Conservation (phyloP, 2,329 filamentous ascomycete species). For the Penicillium rolfsii region DNA sequence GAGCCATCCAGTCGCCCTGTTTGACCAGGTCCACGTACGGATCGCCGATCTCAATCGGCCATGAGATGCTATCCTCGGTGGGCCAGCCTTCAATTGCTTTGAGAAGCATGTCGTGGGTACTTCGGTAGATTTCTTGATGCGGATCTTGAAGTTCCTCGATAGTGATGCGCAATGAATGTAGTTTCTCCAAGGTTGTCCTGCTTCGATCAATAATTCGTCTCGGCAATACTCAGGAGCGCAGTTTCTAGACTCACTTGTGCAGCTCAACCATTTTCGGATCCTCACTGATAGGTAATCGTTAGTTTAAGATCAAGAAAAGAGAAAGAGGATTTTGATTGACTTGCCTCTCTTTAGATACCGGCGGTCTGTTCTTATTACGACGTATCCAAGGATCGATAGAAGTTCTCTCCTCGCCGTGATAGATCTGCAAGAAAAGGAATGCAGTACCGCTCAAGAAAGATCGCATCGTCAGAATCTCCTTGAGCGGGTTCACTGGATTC, state of each 20-base stretch:
- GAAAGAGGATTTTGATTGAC: neutral
- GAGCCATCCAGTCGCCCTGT: slow-evolving; percentile 16
- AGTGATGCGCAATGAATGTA: slow-evolving; percentile 5
- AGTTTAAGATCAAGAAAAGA: neutral
- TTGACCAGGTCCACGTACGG: slow-evolving; percentile 10
- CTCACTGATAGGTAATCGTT: slow-evolving; percentile 2
- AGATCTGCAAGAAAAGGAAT: slow-evolving; percentile 16
- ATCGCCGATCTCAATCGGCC: slow-evolving; percentile 15
- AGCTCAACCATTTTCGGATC: slow-evolving; percentile 14
- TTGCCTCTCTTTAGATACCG: neutral
- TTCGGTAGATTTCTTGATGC: slow-evolving; percentile 10
- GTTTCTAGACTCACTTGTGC: neutral
- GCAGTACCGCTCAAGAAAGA: slow-evolving; percentile 16
- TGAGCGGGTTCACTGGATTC: slow-evolving; percentile 11
- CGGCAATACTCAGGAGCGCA: neutral
- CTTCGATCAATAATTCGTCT: neutral
- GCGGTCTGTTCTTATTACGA: neutral
- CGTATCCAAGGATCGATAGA: slow-evolving; percentile 14
- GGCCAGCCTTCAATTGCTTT: slow-evolving; percentile 16
- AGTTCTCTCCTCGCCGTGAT: slow-evolving; percentile 8
- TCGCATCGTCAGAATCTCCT: slow-evolving; percentile 15
- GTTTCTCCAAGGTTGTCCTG: slow-evolving; percentile 14
- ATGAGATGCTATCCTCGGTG: slow-evolving; percentile 14
- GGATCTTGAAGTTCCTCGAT: slow-evolving; percentile 3
- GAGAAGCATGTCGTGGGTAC: slow-evolving; percentile 9